phyloP scores from a whole-genome alignment of 129 eudicot genomes.

The Helianthus annuus region HanXRQr2.0-SUNRISE NC_035433.2:127605249-127605748 shows the following conservation, averaged over 20 bases:
- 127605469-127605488: conserved; percentile 48
- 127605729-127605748: conserved; percentile 68
- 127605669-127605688: conserved; percentile 51
- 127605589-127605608: conserved; percentile 25
- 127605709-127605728: conserved; percentile 65
- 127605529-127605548: conserved; percentile 55
- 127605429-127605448: conserved; percentile 54
- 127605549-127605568: conserved; percentile 60
- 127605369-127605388: conserved; percentile 47
- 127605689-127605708: conserved; percentile 66
- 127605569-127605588: conserved; percentile 68
- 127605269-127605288: conserved; percentile 33
- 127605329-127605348: conserved; percentile 64
- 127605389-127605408: conserved; percentile 63
- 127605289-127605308: conserved; percentile 45
- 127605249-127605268: neutral
- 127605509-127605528: conserved; percentile 65
- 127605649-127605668: conserved; percentile 47
- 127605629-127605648: conserved; percentile 68
- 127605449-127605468: conserved; percentile 61
- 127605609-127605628: conserved; percentile 43
- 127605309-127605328: conserved; percentile 67
- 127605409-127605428: conserved; percentile 57
- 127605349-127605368: conserved; percentile 42
- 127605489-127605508: conserved; percentile 54